A percentile compares a stretch with the other conserved stretches of the same genome.
These are phyloP conservation scores for Euphorbia schlechtendalii DNA, from an alignment of 441 rosid genomes.

Conservation along the genomic window DNA sequence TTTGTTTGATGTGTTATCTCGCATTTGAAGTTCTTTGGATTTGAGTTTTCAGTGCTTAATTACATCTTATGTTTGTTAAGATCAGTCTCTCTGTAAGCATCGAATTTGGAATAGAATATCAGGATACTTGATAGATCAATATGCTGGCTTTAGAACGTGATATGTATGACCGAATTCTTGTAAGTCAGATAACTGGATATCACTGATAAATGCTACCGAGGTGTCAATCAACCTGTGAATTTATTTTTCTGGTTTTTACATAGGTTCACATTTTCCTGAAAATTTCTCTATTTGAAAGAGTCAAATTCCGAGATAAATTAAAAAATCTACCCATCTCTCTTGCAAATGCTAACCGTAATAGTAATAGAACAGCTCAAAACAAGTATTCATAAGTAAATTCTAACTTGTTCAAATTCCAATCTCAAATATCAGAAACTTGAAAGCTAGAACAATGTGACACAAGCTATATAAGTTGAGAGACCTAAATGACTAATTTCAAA, in stretches of 20 bases:
- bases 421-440: background rate
- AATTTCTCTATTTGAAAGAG: background rate
- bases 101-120: background rate
- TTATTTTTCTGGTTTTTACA: background rate
- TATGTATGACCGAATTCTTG: background rate
- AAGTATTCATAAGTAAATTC: background rate
- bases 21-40: background rate
- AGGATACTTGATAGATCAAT: background rate
- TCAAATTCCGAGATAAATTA: background rate
- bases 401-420: background rate
- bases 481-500: background rate
- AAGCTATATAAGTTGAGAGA: background rate
- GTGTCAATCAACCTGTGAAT: background rate
- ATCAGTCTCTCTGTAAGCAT: background rate
- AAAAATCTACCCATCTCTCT: background rate
- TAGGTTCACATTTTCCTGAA: background rate
- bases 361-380: background rate
- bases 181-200: background rate
- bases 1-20: background rate
- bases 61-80: background rate
- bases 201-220: background rate
- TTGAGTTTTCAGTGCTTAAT: background rate
- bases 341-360: background rate
- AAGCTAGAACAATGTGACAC: background rate
- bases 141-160: no score